Evolutionary conservation across 177 flowering plant species (phyloP).

Genomic region (Tripterygium wilfordii): DNA sequence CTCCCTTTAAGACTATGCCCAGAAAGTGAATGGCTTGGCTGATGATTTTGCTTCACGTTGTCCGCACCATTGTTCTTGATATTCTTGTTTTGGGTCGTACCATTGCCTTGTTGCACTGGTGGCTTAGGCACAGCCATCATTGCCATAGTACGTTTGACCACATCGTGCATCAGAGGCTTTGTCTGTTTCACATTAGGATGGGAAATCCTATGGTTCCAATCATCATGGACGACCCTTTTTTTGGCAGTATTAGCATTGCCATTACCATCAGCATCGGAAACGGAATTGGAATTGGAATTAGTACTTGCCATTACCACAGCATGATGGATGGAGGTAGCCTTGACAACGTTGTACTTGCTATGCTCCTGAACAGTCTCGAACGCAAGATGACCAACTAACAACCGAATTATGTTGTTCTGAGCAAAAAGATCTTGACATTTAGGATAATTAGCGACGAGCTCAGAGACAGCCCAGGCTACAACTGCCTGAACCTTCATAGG

Average conservation of each 20-base stretch:
- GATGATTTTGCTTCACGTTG: conserved; percentile 21
- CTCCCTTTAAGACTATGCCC: conserved; percentile 32
- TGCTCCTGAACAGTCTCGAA: conserved; percentile 56
- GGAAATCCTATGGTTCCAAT: background rate
- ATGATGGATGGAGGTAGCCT: conserved; percentile 26
- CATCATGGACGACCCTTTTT: conserved; percentile 20
- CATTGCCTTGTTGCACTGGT: conserved; percentile 3
- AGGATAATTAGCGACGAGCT: conserved; percentile 32
- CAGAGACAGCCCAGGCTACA: conserved; percentile 56
- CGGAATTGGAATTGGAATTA: conserved; percentile 1
- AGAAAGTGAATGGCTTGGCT: conserved; percentile 13
- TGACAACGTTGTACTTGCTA: conserved; percentile 37
- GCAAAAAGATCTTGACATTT: conserved; percentile 46
- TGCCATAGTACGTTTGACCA: conserved; percentile 39
- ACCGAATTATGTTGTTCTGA: conserved; percentile 35
- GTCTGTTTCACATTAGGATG: conserved; percentile 6
- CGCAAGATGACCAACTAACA: conserved; percentile 49
- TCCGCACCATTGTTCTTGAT: background rate
- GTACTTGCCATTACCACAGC: conserved; percentile 35
- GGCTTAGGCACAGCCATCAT: conserved; percentile 19
- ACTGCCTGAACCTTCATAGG: conserved; percentile 49
- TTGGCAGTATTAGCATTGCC: background rate
- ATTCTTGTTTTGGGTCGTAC: conserved; percentile 5
- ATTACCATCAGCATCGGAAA: background rate
- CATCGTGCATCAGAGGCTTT: conserved; percentile 31